Conservation (phyloP, 1,139 yeast genomes). For the Diutina pseudorugosa region DNA sequence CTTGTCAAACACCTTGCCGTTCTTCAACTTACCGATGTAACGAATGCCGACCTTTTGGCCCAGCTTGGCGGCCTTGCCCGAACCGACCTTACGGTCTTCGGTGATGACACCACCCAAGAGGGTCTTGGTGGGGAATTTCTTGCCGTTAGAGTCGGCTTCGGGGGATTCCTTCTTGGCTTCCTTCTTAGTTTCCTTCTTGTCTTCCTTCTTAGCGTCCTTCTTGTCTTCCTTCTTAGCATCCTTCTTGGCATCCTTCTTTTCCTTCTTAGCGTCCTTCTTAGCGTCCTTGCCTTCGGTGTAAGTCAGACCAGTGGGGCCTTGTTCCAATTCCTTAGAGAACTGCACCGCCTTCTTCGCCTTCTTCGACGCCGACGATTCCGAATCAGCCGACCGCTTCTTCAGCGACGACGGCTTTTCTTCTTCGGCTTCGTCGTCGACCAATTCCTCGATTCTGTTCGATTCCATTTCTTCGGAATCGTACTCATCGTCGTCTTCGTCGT, state of each 20-base stretch:
- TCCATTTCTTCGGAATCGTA: constrained; percentile 57
- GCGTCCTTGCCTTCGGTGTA: constrained; percentile 12
- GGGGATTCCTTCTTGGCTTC: constrained; percentile 16
- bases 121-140: constrained; percentile 53
- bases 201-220: constrained; percentile 10
- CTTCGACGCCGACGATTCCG: constrained; percentile 20
- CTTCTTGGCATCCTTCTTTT: constrained; percentile 13
- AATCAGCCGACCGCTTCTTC: constrained; percentile 13
- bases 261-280: constrained; percentile 12
- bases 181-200: constrained; percentile 12
- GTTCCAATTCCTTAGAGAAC: constrained; percentile 82
- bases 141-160: constrained; percentile 16
- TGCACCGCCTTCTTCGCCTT: constrained; percentile 61
- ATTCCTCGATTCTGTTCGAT: constrained; percentile 42
- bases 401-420: constrained; percentile 29
- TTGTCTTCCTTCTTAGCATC: constrained; percentile 17
- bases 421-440: constrained; percentile 41
- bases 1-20: constrained; percentile 93
- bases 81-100: constrained; percentile 86
- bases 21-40: constrained; percentile 93
- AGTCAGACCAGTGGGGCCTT: constrained; percentile 63
- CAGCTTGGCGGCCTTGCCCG: constrained; percentile 78
- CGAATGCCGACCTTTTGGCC: constrained; percentile 92
- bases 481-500: constrained; percentile 43
- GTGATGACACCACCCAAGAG: constrained; percentile 86